These are phyloP conservation scores for Trichoderma atrobrunneum DNA, from an alignment of 2,329 filamentous ascomycete species.

Conservation along the genomic window DNA sequence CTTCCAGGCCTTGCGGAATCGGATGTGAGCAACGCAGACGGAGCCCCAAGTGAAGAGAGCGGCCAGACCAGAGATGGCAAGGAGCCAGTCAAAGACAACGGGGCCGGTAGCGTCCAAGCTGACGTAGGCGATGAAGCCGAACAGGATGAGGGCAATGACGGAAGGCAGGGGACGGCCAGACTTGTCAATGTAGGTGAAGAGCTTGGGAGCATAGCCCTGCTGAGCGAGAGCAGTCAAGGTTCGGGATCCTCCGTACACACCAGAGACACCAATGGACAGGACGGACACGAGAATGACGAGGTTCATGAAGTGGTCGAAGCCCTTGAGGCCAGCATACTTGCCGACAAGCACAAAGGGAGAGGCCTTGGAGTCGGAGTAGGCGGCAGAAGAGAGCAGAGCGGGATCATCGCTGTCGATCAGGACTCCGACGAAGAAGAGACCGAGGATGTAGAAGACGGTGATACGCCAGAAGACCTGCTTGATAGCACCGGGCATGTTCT, in stretches of 20 bases:
- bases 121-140: conserved; percentile 46
- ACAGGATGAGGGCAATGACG: conserved; percentile 41
- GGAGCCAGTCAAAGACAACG: conserved; percentile 60
- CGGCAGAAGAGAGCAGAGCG: conserved; percentile 37
- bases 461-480: conserved; percentile 63
- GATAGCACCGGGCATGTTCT: conserved; percentile 70
- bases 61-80: conserved; percentile 58
- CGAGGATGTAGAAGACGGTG: conserved; percentile 45
- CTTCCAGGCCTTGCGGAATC: conserved; percentile 60
- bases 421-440: conserved; percentile 45
- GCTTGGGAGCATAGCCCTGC: conserved; percentile 49
- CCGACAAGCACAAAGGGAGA: conserved; percentile 50
- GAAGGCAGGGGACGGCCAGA: conserved; percentile 48
- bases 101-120: conserved; percentile 42
- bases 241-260: conserved; percentile 51
- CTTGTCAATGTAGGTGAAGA: conserved; percentile 51
- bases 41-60: conserved; percentile 64
- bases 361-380: conserved; percentile 34
- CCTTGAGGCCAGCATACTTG: conserved; percentile 44
- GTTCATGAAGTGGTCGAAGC: conserved; percentile 50
- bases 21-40: conserved; percentile 62
- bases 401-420: conserved; percentile 40
- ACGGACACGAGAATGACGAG: conserved; percentile 51
- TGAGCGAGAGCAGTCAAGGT: conserved; percentile 52
- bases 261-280: conserved; percentile 50